Evolutionary conservation across 257 asterid species (phyloP).

Genomic region (Jasminum sambac): DNA sequence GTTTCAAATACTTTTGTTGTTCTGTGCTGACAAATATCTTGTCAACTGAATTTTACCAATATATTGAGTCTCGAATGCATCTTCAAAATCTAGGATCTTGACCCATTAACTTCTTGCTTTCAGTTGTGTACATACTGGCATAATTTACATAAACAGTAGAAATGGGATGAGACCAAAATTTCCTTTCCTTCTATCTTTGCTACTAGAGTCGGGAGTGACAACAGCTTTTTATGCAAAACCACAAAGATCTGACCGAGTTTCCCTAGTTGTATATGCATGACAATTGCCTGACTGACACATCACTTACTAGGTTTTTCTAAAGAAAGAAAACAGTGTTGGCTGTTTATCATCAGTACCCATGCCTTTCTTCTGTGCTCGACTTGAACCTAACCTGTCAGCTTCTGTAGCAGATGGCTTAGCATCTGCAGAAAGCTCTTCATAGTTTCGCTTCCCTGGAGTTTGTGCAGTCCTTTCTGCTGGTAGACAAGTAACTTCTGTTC

Average conservation of each 20-base stretch:
- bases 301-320: slow-evolving; percentile 46
- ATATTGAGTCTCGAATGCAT: not conserved
- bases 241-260: not conserved
- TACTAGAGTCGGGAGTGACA: not conserved
- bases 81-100: not conserved
- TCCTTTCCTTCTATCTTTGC: not conserved
- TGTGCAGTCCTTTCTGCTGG: slow-evolving; percentile 22
- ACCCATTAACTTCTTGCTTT: not conserved
- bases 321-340: slow-evolving; percentile 74
- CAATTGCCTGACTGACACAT: not conserved
- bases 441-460: slow-evolving; percentile 37
- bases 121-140: not conserved
- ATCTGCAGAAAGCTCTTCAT: slow-evolving; percentile 30
- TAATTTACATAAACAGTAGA: not conserved
- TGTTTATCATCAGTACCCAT: slow-evolving; percentile 48
- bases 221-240: slow-evolving; percentile 6
- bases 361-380: slow-evolving; percentile 49
- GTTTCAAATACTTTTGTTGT: not conserved
- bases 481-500: slow-evolving; percentile 10
- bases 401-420: slow-evolving; percentile 31
- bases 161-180: not conserved
- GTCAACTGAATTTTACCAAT: too few relatives aligned
- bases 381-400: slow-evolving; percentile 21
- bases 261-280: slow-evolving; percentile 13
- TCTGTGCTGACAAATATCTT: not conserved